Percentiles rank a stretch among this genome's conserved stretches.
Evolutionary conservation across 805 yeast genomes (phyloP).

Genomic region (Monosporozyma yasuniensis): DNA sequence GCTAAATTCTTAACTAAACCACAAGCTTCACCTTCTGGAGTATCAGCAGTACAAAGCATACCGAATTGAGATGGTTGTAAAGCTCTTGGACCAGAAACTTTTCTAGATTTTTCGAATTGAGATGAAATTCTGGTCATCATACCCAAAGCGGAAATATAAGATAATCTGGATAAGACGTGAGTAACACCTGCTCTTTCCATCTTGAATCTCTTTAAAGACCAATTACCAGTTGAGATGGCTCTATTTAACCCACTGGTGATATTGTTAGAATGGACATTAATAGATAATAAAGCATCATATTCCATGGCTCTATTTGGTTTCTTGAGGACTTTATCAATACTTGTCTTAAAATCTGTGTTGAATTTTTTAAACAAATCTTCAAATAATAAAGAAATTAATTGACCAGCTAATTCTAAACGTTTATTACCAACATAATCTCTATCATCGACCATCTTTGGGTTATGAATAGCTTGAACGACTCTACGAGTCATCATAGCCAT

Average conservation of each 20-base stretch:
- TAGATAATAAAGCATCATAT: conserved; percentile 84
- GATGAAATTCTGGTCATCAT: conserved; percentile 99
- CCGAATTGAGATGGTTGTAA: conserved; percentile 98
- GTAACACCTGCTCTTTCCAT: conserved; percentile 99
- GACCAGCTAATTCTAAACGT: conserved; percentile 95
- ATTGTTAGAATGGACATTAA: conserved; percentile 84
- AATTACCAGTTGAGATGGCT: conserved; percentile 97
- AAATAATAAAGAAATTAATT: conserved; percentile 84
- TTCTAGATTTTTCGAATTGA: conserved; percentile 96
- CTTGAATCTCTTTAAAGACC: conserved; percentile 97
- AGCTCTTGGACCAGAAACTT: conserved; percentile 98
- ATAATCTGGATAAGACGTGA: conserved; percentile 83
- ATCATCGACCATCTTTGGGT: conserved; percentile 94
- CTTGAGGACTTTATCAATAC: conserved; percentile 85
- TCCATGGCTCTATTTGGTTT: conserved; percentile 93
- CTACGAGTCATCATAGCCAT: conserved; percentile 95
- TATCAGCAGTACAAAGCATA: conserved; percentile 97
- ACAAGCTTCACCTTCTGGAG: conserved; percentile 99
- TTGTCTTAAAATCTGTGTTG: conserved; percentile 88
- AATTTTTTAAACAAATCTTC: conserved; percentile 97
- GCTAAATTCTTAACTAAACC: conserved; percentile 96
- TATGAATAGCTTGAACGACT: conserved; percentile 89
- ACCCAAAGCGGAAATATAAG: conserved; percentile 91
- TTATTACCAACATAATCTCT: conserved; percentile 98
- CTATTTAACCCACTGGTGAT: conserved; percentile 91